Base-by-base conservation (phyloP, 805 yeast species). In the Starmerella bombi region DNA sequence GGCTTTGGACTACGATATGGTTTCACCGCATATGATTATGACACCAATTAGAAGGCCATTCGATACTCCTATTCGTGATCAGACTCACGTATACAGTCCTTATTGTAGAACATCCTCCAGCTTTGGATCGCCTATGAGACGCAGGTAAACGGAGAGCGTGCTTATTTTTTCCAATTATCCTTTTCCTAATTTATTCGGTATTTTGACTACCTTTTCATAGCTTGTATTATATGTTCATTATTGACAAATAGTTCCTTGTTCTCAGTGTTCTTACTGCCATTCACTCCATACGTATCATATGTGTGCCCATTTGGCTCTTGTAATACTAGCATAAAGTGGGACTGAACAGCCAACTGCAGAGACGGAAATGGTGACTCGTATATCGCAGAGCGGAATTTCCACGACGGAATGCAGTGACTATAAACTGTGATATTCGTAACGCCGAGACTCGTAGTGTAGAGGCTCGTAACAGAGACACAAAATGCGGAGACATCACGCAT, bases 21-120 rank as follows among this genome's bases (percentile, higher is more conserved):
- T 29, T 4, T 38, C 46, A 2, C 49, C 51, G 3, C 23, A 36
- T 5, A 32, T 29, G 17, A 36, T 50, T 21, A 34, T 50, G 22
- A 53, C 57, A 5, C 57, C 57, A 1, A 31, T 53, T 6, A 38
- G 57, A 17, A 41, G 49, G 15, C 53, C 54, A 14, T 53, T 53
- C 18, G 57, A 53, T 36, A 51, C 54, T 25, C 57, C 57, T 8
- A 53, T 53, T 28, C 41, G 53, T 15, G 57, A 53, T 42, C 55
- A 50, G 37, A 39, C 50, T 18, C 48, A 52, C 16, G 52, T 39
- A 16, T 53, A 46, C 44, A 53, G 57, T 34, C 57, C 57, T 3
- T 48, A 40, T 25, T 43, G 45, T 36, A 46, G 40, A 12, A 28
- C 41, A 14, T 42, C 52, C 1, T 9, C 34, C 14, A 36, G 43